phyloP scores from a whole-genome alignment of 192 early-diverging fungal genomes.

The Cladochytrium replicatum region DNA sequence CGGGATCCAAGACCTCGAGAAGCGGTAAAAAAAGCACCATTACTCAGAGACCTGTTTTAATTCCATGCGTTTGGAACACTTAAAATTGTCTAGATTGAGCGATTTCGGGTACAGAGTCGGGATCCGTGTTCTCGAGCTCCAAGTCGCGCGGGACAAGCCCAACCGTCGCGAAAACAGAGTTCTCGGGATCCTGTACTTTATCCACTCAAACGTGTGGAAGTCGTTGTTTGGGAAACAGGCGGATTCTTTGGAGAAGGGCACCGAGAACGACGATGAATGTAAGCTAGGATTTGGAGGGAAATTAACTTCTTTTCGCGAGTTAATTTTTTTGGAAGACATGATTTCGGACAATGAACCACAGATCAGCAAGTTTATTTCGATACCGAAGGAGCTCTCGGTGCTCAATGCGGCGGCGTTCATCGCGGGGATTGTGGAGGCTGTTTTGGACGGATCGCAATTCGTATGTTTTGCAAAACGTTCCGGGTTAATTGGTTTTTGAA shows the following conservation, averaged over 20 bases:
- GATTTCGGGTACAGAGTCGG: slow-evolving; percentile 94
- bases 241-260: slow-evolving; percentile 91
- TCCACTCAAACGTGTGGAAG: slow-evolving; percentile 92
- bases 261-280: slow-evolving; percentile 97
- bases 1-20: slow-evolving; percentile 92
- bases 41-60: too few relatives aligned
- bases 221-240: slow-evolving; percentile 90
- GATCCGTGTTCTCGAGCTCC: slow-evolving; percentile 75
- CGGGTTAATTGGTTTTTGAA: not conserved
- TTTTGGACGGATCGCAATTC: slow-evolving; percentile 82
- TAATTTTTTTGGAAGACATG: slow-evolving; percentile 63
- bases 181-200: slow-evolving; percentile 82
- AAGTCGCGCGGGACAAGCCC: slow-evolving; percentile 81
- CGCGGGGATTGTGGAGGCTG: slow-evolving; percentile 92
- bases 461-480: slow-evolving; percentile 37
- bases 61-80: too few relatives aligned
- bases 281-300: slow-evolving; percentile 4
- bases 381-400: slow-evolving; percentile 85
- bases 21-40: too few relatives aligned
- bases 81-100: slow-evolving; percentile 60
- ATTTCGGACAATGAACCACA: slow-evolving; percentile 96
- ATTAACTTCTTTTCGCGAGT: slow-evolving; percentile 7
- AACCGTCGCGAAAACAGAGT: slow-evolving; percentile 82
- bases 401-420: slow-evolving; percentile 92
- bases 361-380: slow-evolving; percentile 81